A percentile compares a stretch with the other conserved stretches of the same genome.
These are phyloP conservation scores for Plantago elongata DNA, from an alignment of 257 asterid genomes.

Conservation along the genomic window DNA sequence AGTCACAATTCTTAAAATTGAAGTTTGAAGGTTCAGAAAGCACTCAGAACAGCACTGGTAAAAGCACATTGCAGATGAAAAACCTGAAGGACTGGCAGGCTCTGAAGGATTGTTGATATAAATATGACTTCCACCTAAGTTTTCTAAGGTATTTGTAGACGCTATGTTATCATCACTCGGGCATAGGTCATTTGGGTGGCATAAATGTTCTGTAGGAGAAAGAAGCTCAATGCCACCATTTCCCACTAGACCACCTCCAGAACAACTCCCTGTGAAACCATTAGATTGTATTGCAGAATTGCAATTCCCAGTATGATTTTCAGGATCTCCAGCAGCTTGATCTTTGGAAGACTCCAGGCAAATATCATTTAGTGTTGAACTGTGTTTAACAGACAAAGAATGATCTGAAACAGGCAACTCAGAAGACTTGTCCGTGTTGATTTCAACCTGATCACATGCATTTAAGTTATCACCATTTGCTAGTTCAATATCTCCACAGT, in stretches of 20 bases:
- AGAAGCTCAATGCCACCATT: slow-evolving; percentile 24
- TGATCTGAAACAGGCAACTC: slow-evolving; percentile 19
- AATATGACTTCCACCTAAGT: slow-evolving; percentile 18
- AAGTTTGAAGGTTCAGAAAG: slow-evolving; percentile 43
- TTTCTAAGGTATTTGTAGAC: slow-evolving; percentile 22
- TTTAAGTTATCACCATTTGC: slow-evolving; percentile 17
- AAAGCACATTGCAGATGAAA: slow-evolving; percentile 34
- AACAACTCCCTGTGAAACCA: slow-evolving; percentile 33
- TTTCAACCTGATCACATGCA: slow-evolving; percentile 29
- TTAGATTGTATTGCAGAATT: slow-evolving; percentile 34
- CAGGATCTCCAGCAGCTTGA: slow-evolving; percentile 23
- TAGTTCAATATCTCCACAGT: slow-evolving; percentile 17
- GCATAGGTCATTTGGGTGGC: slow-evolving; percentile 19
- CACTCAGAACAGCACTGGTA: slow-evolving; percentile 73
- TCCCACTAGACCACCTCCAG: slow-evolving; percentile 24
- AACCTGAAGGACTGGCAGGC: slow-evolving; percentile 18
- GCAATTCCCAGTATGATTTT: slow-evolving; percentile 20
- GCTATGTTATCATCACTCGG: slow-evolving; percentile 21
- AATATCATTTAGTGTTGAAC: slow-evolving; percentile 29
- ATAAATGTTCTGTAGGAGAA: slow-evolving; percentile 18
- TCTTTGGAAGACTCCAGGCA: slow-evolving; percentile 23
- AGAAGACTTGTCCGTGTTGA: slow-evolving; percentile 27
- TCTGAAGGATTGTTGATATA: slow-evolving; percentile 13
- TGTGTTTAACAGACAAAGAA: slow-evolving; percentile 18
- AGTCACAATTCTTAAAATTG: slow-evolving; percentile 36